Conservation (phyloP, 441 rosid species). For the Francoa sonchifolia region DNA sequence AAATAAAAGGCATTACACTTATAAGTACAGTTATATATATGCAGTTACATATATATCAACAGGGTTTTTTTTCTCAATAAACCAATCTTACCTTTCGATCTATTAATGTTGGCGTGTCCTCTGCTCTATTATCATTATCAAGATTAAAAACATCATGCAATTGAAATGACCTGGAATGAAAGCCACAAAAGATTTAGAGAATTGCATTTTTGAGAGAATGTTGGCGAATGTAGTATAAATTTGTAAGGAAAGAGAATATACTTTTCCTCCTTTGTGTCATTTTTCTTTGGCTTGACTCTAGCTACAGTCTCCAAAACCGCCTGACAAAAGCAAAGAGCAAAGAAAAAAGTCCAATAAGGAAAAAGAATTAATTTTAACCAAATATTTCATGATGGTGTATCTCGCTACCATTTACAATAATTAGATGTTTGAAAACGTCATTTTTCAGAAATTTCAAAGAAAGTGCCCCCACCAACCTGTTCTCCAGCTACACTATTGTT, state of each 20-base stretch:
- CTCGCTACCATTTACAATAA: neutral
- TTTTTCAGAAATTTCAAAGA: neutral
- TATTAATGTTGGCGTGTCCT: constrained; percentile 20
- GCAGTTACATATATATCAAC: neutral
- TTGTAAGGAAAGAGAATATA: constrained; percentile 17
- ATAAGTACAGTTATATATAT: neutral
- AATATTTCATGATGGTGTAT: neutral
- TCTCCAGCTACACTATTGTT: constrained; percentile 66
- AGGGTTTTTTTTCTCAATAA: neutral
- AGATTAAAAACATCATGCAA: constrained; percentile 18
- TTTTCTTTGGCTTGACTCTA: constrained; percentile 66
- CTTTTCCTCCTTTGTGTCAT: constrained; percentile 71
- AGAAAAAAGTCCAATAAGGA: constrained; percentile 13
- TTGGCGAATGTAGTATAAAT: neutral
- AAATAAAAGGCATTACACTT: neutral
- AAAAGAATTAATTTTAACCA: neutral
- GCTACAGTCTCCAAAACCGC: constrained; percentile 85
- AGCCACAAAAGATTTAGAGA: neutral
- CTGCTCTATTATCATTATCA: constrained; percentile 18
- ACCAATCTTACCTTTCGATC: constrained; percentile 16
- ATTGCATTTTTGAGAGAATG: neutral
- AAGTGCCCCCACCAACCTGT: constrained; percentile 36
- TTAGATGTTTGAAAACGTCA: neutral
- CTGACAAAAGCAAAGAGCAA: constrained; percentile 23
- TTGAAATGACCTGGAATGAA: constrained; percentile 15